These are phyloP conservation scores for Solanum microdontum DNA, from an alignment of 257 asterid species.

Conservation along the genomic window DNA sequence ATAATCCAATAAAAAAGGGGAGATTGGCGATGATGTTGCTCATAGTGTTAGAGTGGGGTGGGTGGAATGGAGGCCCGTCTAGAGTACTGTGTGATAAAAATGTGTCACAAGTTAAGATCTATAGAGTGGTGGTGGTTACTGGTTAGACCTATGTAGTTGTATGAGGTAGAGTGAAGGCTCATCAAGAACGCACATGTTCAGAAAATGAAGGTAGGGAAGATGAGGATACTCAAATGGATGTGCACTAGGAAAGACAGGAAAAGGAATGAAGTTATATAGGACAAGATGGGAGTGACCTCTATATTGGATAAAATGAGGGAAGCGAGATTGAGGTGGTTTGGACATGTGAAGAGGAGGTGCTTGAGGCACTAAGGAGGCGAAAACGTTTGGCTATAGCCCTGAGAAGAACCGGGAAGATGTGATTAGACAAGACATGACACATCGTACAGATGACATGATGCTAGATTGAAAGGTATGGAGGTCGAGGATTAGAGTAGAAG, in stretches of 20 bases:
- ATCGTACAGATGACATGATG: neutral
- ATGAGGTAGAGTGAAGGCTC: neutral
- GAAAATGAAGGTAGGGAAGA: neutral
- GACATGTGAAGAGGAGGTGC: neutral
- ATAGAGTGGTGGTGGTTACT: neutral
- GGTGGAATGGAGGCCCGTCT: neutral
- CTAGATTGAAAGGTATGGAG: neutral
- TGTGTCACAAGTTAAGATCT: neutral
- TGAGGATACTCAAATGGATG: neutral
- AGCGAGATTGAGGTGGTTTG: neutral
- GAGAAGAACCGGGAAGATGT: neutral
- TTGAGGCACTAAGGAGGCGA: neutral
- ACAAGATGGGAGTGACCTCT: neutral
- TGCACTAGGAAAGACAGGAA: neutral
- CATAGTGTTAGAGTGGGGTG: neutral
- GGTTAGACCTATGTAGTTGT: neutral
- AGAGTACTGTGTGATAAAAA: neutral
- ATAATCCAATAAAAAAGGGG: neutral
- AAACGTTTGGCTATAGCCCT: neutral
- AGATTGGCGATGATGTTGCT: neutral
- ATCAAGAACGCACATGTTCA: neutral
- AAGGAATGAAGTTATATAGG: neutral
- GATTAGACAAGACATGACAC: neutral
- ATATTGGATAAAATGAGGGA: neutral
- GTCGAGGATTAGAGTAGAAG: neutral